A percentile compares a stretch with the other conserved stretches of the same genome.
Conservation (phyloP, 176 grass and related monocot genomes). For the Oryza meyeriana region DNA sequence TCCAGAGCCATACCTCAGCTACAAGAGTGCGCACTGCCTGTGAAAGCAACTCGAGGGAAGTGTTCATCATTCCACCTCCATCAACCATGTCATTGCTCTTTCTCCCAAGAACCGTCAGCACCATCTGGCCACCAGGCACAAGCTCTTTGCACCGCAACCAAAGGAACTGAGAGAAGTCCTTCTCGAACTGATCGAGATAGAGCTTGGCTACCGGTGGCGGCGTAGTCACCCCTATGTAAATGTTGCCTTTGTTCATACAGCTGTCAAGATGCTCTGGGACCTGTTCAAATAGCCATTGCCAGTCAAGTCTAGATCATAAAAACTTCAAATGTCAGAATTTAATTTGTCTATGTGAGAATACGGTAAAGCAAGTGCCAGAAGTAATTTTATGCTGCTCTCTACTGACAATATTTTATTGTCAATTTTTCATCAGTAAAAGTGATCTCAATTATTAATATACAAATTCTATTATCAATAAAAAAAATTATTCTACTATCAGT, state of each 20-base stretch:
- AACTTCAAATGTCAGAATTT: too few species aligned
- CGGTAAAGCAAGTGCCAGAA: too few species aligned
- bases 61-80: neutral
- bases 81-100: neutral
- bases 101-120: constrained; percentile 40
- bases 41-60: neutral
- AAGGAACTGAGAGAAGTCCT: constrained; percentile 37
- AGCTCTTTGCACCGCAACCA: constrained; percentile 15
- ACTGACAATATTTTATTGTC: too few species aligned
- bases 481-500: too few species aligned
- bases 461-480: too few species aligned
- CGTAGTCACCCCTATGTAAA: constrained; percentile 28
- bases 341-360: too few species aligned
- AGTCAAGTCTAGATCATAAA: too few species aligned
- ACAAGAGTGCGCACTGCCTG: constrained; percentile 23
- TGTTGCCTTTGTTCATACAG: constrained; percentile 21
- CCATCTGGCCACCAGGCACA: neutral
- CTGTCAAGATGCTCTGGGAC: constrained; percentile 24
- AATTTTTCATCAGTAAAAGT: too few species aligned
- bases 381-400: too few species aligned
- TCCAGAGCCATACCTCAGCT: constrained; percentile 3
- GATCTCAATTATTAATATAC: too few species aligned
- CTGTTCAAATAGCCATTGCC: neutral
- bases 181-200: constrained; percentile 36
- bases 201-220: constrained; percentile 13